Percentiles rank a stretch among this genome's conserved stretches.
Evolutionary conservation across 2,329 filamentous ascomycete species (phyloP).

Genomic region (Pseudocercospora fijiensis): DNA sequence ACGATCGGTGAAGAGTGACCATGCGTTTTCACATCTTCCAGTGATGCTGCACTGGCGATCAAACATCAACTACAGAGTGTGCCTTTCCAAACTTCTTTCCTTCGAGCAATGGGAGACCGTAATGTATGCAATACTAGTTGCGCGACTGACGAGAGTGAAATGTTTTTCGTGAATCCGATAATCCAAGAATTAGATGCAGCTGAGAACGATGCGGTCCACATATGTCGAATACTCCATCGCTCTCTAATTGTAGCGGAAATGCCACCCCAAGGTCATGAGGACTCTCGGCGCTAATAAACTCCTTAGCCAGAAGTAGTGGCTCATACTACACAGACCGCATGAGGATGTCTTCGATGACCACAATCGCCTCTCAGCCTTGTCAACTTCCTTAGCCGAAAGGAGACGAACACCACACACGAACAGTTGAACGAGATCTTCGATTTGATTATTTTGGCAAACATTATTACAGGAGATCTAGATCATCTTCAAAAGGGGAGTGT

Average conservation of each 20-base stretch:
- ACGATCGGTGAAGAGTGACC: not conserved
- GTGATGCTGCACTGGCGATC: not conserved
- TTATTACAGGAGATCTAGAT: not conserved
- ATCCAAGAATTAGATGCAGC: not conserved
- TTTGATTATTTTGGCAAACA: not conserved
- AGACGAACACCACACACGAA: not conserved
- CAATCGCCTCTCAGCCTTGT: not conserved
- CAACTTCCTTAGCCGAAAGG: not conserved
- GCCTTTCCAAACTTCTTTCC: no score
- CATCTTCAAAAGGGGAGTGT: not conserved
- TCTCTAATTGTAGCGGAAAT: not conserved
- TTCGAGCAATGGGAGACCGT: not conserved
- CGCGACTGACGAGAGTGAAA: not conserved
- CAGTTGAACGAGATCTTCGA: not conserved
- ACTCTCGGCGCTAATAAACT: not conserved
- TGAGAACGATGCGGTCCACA: not conserved
- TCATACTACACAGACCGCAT: not conserved
- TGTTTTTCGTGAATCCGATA: not conserved
- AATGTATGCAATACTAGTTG: not conserved
- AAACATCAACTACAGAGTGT: not conserved
- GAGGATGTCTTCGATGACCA: not conserved
- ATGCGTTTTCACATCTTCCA: not conserved
- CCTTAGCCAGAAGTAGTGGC: not conserved
- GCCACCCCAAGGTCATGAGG: not conserved
- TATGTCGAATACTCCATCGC: not conserved